These are phyloP conservation scores for Diplosphaera chodatii DNA, from an alignment of 139 green algal genomes.

Conservation along the genomic window DNA sequence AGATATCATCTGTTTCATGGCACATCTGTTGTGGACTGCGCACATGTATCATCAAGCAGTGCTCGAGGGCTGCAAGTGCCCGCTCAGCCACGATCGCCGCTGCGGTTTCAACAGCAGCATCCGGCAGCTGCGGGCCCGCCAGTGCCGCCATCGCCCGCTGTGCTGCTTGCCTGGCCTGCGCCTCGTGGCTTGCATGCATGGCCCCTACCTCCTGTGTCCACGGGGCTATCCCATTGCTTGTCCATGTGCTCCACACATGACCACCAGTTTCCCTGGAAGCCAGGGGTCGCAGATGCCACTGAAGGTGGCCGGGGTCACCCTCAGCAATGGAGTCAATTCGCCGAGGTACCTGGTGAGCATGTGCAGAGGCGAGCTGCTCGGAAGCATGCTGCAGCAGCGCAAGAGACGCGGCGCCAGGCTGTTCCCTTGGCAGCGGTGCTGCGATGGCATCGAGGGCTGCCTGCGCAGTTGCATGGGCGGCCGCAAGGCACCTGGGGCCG, in stretches of 20 bases:
- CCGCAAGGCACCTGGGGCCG: not conserved
- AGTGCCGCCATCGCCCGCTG: constrained; percentile 16
- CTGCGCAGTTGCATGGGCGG: not conserved
- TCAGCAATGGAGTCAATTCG: no score
- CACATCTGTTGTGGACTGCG: no score
- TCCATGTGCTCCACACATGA: no score
- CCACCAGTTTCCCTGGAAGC: no score
- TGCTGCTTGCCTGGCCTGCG: not conserved
- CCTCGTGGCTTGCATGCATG: not conserved
- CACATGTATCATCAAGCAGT: constrained; percentile 9
- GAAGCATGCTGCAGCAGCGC: not conserved
- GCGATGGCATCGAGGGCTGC: not conserved
- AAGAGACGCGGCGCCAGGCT: not conserved
- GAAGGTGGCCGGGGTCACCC: no score
- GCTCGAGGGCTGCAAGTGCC: not conserved
- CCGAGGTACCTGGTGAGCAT: not conserved
- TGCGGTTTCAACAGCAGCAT: constrained; percentile 24
- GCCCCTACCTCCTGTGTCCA: not conserved
- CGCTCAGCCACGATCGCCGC: constrained; percentile 22
- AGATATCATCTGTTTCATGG: no score
- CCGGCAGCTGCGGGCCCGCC: not conserved
- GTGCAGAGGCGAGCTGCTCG: not conserved
- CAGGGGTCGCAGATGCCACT: no score
- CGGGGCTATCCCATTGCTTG: no score
- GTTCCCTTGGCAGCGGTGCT: not conserved